A percentile compares a stretch with the other conserved stretches of the same genome.
phyloP scores from a whole-genome alignment of 2,329 filamentous ascomycete genomes.

The Beauveria australis region DNA sequence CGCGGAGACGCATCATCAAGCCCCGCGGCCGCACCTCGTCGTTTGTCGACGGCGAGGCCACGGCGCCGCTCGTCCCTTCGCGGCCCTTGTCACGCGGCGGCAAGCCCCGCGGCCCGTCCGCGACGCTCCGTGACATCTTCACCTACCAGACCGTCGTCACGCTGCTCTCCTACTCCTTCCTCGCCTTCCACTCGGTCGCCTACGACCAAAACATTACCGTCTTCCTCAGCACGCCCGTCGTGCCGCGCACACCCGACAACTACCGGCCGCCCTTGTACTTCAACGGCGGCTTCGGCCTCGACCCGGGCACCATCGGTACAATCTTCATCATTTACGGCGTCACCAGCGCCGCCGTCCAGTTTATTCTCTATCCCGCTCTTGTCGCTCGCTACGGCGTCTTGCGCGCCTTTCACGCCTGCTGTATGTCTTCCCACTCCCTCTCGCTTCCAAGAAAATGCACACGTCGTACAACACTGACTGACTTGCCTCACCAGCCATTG shows the following conservation, averaged over 20 bases:
- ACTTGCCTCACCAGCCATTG: slow-evolving; percentile 34
- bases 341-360: slow-evolving; percentile 73
- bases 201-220: slow-evolving; percentile 86
- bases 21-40: slow-evolving; percentile 21
- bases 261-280: slow-evolving; percentile 71
- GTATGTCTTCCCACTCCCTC: slow-evolving; percentile 24
- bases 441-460: neutral
- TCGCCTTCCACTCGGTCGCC: slow-evolving; percentile 74
- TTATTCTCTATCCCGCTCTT: slow-evolving; percentile 72
- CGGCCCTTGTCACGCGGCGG: slow-evolving; percentile 17
- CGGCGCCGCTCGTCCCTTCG: slow-evolving; percentile 43
- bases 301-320: slow-evolving; percentile 68
- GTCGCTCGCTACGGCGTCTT: slow-evolving; percentile 68
- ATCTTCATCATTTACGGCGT: slow-evolving; percentile 81
- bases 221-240: slow-evolving; percentile 69
- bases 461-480: too few relatives aligned
- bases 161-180: slow-evolving; percentile 67
- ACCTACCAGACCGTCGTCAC: slow-evolving; percentile 67
- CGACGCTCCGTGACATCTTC: slow-evolving; percentile 57
- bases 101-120: slow-evolving; percentile 13
- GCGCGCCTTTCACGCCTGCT: slow-evolving; percentile 60
- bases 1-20: slow-evolving; percentile 10
- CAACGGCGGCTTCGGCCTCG: slow-evolving; percentile 67
- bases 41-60: slow-evolving; percentile 48
- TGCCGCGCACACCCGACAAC: slow-evolving; percentile 49